These are phyloP conservation scores for Mollisiaceae sp. DNA, from an alignment of 2,329 filamentous ascomycete species.

Conservation along the genomic window DNA sequence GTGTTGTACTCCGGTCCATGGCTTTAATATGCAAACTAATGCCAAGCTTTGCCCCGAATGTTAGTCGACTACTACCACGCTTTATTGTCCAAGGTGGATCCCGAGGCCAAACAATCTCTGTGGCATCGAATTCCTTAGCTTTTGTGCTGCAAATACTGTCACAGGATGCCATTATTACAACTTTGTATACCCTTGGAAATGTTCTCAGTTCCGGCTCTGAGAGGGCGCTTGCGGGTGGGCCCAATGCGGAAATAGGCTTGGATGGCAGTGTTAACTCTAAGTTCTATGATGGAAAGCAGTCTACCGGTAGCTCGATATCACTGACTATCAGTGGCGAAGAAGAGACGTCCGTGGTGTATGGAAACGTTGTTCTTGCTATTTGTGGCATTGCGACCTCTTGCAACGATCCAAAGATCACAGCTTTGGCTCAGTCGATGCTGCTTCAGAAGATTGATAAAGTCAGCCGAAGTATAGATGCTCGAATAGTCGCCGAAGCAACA, in stretches of 20 bases:
- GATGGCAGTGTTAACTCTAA: constrained; percentile 52
- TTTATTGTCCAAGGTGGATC: constrained; percentile 87
- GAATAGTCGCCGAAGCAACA: constrained; percentile 84
- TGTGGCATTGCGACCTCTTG: constrained; percentile 85
- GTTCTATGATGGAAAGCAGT: constrained; percentile 60
- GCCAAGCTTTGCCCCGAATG: constrained; percentile 71
- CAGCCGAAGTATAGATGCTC: constrained; percentile 77
- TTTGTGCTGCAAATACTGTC: constrained; percentile 82
- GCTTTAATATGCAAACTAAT: constrained; percentile 80
- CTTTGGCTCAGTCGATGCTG: constrained; percentile 91
- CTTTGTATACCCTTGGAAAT: constrained; percentile 95
- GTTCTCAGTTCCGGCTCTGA: constrained; percentile 75
- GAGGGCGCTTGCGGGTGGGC: constrained; percentile 43
- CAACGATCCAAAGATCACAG: constrained; percentile 89
- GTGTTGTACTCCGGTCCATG: constrained; percentile 79
- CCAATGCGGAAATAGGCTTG: constrained; percentile 59
- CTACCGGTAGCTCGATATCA: constrained; percentile 79
- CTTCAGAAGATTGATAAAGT: constrained; percentile 94
- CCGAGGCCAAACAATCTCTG: constrained; percentile 68
- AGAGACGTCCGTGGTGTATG: constrained; percentile 77
- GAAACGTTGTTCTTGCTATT: constrained; percentile 93
- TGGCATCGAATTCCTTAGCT: constrained; percentile 85
- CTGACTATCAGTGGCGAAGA: constrained; percentile 77
- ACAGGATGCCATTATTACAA: constrained; percentile 92
- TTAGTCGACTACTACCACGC: constrained; percentile 80